Base-by-base conservation (phyloP, 2,329 filamentous ascomycete species). In the Huntiella abstrusa region DNA sequence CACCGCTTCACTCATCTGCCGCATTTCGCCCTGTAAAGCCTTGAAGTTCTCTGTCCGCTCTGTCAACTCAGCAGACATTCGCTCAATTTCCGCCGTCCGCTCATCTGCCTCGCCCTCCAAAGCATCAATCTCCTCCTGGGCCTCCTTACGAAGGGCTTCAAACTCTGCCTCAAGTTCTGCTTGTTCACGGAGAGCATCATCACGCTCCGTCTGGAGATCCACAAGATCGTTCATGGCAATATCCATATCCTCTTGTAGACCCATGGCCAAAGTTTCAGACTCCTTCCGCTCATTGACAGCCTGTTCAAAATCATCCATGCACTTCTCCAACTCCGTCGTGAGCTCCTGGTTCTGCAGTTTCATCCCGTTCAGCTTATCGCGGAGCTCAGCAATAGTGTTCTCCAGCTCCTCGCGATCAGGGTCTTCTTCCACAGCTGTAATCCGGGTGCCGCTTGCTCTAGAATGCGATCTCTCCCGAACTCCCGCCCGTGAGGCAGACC, bases 1-100 rank as follows among this genome's bases (percentile, higher is more conserved):
- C 4, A 96, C 71, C 16, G 81, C 81, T 54, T 94, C 85, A 55
- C 83, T 92, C 62, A 95, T 80, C 54, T 80, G 80, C 52, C 87
- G 82, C 79, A 98, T 91, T 66, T 96, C 91, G 49, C 81, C 77
- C 57, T 96, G 88, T 45, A 98, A 65, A n/a, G 84, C 83, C 52
- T 80, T 77, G 60, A 95, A 88, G 58, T 91, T 92, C 56, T 96
- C 87, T 10, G 77, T 77, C 45, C 80, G 75, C 52, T 83, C 80
- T 51, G 75, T 73, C 11, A 94, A 64, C 36, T 91, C 83, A 11
- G 73, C 68, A 48, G 80, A 73, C 19, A 91, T 63, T 11, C 75
- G 73, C 53, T 80, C 71, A 37, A 79, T 75, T 53, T 88, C 82
- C 4, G 77, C 72, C 39, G 74, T 73, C 50, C 80, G 80, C 56